Conservation (phyloP, 345 rosid genomes). For the Punica granatum region DNA sequence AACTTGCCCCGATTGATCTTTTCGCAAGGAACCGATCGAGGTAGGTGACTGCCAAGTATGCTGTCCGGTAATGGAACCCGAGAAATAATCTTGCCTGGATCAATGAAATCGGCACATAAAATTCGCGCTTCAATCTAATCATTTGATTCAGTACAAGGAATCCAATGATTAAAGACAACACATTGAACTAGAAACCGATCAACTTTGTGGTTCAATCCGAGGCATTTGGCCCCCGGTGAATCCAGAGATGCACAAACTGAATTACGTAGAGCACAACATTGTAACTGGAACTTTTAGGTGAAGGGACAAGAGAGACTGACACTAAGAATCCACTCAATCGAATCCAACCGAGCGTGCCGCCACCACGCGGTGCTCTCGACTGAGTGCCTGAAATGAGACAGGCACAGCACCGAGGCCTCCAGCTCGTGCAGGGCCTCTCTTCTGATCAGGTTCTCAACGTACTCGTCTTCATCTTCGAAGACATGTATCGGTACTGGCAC, state of each 20-base stretch:
- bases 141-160: neutral
- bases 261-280: neutral
- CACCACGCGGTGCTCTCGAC: slow-evolving; percentile 17
- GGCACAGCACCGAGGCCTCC: neutral
- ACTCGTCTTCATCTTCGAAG: slow-evolving; percentile 9
- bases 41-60: slow-evolving; percentile 58
- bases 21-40: slow-evolving; percentile 61
- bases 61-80: slow-evolving; percentile 62
- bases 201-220: too few species aligned
- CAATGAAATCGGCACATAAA: slow-evolving; percentile 3
- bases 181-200: too few species aligned
- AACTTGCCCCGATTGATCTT: slow-evolving; percentile 57
- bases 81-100: slow-evolving; percentile 53
- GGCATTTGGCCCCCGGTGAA: too few species aligned
- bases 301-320: slow-evolving; percentile 24
- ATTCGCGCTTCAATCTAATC: neutral
- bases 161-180: neutral
- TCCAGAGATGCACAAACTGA: neutral
- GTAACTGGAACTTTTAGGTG: too few species aligned
- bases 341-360: slow-evolving; percentile 44
- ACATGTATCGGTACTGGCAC: neutral
- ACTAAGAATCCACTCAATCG: slow-evolving; percentile 72
- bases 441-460: slow-evolving; percentile 5
- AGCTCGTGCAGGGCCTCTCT: slow-evolving; percentile 8
- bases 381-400: neutral